These are phyloP conservation scores for Lachnellula suecica DNA, from an alignment of 2,329 filamentous ascomycete species.

Conservation along the genomic window DNA sequence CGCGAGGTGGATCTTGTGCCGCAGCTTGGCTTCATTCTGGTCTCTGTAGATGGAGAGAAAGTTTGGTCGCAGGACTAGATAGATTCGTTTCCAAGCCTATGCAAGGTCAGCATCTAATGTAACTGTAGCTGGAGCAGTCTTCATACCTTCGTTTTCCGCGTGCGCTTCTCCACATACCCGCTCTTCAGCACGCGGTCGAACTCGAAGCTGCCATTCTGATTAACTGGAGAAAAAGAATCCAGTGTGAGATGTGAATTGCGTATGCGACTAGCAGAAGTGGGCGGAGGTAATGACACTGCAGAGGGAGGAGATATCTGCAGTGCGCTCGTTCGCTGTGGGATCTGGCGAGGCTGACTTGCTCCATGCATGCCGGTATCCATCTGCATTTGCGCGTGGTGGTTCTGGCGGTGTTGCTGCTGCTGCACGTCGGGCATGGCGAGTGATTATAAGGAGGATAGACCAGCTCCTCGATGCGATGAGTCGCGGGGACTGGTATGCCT, in stretches of 20 bases:
- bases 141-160: conserved; percentile 85
- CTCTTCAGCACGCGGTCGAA: conserved; percentile 93
- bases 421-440: conserved; percentile 27
- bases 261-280: conserved; percentile 24
- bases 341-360: conserved; percentile 24
- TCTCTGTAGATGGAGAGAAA: conserved; percentile 92
- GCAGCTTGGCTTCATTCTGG: conserved; percentile 83
- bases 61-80: conserved; percentile 86
- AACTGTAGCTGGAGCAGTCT: not conserved
- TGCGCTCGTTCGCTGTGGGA: conserved; percentile 22
- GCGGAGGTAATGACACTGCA: conserved; percentile 16
- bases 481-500: no score
- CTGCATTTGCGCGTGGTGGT: not conserved
- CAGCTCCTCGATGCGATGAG: no score
- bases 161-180: conserved; percentile 82
- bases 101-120: conserved; percentile 3
- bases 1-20: conserved; percentile 82
- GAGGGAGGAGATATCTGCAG: conserved; percentile 24
- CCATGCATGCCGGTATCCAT: conserved; percentile 11
- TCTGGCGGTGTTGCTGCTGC: not conserved
- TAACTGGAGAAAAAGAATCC: conserved; percentile 79
- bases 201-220: conserved; percentile 92
- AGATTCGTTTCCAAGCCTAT: conserved; percentile 86
- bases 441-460: conserved; percentile 1
- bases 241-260: conserved; percentile 47